Conservation (phyloP, 345 rosid genomes). For the Citrus sp. region DNA sequence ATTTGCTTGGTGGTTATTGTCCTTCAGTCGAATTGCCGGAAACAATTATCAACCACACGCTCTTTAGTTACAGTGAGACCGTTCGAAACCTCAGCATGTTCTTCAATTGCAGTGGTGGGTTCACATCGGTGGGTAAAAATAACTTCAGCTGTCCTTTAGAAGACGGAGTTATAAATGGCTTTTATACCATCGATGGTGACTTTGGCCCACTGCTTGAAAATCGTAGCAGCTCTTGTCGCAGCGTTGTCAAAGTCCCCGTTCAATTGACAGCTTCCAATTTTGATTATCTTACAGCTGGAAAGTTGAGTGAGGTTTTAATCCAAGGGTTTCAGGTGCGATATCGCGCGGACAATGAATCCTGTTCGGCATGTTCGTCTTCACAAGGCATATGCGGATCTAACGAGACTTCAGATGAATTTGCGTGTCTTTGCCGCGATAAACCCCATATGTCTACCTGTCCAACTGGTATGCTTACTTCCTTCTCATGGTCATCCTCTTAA, state of each 20-base stretch:
- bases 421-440: not conserved
- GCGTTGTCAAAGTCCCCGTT: not conserved
- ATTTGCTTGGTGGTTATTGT: too few relatives aligned
- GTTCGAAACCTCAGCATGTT: slow-evolving; percentile 23
- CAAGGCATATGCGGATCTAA: not conserved
- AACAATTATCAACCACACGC: not conserved
- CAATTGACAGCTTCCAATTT: not conserved
- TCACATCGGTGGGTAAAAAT: not conserved
- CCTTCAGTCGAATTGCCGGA: not conserved
- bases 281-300: not conserved
- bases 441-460: not conserved
- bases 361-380: not conserved
- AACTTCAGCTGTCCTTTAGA: not conserved
- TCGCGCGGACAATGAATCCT: not conserved
- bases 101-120: not conserved
- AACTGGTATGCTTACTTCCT: not conserved
- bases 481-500: too few relatives aligned
- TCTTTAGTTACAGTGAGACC: not conserved
- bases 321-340: not conserved
- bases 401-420: not conserved
- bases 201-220: not conserved
- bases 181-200: not conserved
- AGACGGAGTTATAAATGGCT: not conserved
- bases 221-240: not conserved
- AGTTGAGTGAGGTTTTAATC: not conserved